A percentile compares a stretch with the other conserved stretches of the same genome.
Conservation (phyloP, 2,329 filamentous ascomycete genomes). For the Truncatella angustata region DNA sequence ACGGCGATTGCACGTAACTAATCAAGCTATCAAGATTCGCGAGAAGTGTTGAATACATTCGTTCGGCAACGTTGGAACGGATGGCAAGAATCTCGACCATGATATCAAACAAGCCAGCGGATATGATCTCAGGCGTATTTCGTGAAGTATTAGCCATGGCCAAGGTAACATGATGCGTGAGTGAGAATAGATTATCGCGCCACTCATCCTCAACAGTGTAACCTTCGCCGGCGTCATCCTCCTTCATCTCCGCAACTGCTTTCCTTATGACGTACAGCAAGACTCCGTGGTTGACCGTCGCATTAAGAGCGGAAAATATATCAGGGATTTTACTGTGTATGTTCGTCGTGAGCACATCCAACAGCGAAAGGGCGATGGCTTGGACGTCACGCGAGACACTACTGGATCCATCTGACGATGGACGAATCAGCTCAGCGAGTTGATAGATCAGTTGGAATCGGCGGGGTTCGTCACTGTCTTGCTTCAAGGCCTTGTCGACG, state of each 20-base stretch:
- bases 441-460: constrained; percentile 89
- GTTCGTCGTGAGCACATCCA: constrained; percentile 77
- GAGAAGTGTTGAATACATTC: constrained; percentile 79
- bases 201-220: constrained; percentile 77
- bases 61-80: constrained; percentile 76
- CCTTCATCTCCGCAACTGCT: constrained; percentile 77
- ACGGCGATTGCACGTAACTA: constrained; percentile 80
- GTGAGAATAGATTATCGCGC: constrained; percentile 85
- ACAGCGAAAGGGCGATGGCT: constrained; percentile 73
- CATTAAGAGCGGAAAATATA: constrained; percentile 85
- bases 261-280: constrained; percentile 91
- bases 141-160: constrained; percentile 53
- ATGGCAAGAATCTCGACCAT: constrained; percentile 85
- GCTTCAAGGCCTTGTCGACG: constrained; percentile 78
- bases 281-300: constrained; percentile 94
- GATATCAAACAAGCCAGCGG: constrained; percentile 85
- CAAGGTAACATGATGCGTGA: constrained; percentile 78
- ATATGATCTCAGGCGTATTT: constrained; percentile 67
- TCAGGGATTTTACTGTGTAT: constrained; percentile 76
- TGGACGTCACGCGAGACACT: constrained; percentile 75
- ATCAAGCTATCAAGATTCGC: constrained; percentile 87
- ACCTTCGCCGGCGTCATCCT: constrained; percentile 54
- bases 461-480: constrained; percentile 86
- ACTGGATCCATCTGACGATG: constrained; percentile 66
- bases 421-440: constrained; percentile 86